These are phyloP conservation scores for Synchytrium microbalum DNA, from an alignment of 371 early-diverging fungal genomes.

Conservation along the genomic window DNA sequence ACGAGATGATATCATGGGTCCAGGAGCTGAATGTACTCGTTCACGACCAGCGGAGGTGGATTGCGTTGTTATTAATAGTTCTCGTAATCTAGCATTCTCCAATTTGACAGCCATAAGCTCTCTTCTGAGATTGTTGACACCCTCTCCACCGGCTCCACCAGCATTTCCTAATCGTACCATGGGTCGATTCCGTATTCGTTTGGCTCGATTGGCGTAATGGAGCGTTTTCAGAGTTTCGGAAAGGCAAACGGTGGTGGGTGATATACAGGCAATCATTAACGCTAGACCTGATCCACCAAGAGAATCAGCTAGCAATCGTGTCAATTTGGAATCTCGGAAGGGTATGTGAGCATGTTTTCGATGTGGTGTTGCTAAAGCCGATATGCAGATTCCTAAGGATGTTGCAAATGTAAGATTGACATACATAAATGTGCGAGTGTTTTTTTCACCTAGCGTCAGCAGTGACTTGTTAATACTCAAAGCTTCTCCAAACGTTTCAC, in stretches of 20 bases:
- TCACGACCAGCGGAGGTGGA: neutral
- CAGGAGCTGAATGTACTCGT: neutral
- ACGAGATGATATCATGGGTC: neutral
- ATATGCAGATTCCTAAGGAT: conserved; percentile 4
- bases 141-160: conserved; percentile 10
- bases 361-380: conserved; percentile 11
- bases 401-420: conserved; percentile 84
- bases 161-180: conserved; percentile 34
- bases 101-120: neutral
- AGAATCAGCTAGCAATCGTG: conserved; percentile 90
- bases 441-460: conserved; percentile 89
- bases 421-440: too few relatives aligned
- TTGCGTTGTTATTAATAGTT: neutral
- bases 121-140: neutral
- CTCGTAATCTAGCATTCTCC: conserved; percentile 1
- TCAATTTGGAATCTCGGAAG: conserved; percentile 96
- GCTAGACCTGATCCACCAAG: conserved; percentile 84
- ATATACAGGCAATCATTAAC: conserved; percentile 89
- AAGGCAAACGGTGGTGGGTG: conserved; percentile 57
- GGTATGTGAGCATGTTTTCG: conserved; percentile 77
- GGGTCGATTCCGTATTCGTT: conserved; percentile 66
- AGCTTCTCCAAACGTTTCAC: conserved; percentile 63
- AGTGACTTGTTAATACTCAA: conserved; percentile 89
- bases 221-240: conserved; percentile 91
- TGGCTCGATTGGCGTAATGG: conserved; percentile 78